Evolutionary conservation across 1,139 yeast species (phyloP), one percentile per base, ranked within the genome.

Genomic region (Magnusiomyces fungicola): DNA sequence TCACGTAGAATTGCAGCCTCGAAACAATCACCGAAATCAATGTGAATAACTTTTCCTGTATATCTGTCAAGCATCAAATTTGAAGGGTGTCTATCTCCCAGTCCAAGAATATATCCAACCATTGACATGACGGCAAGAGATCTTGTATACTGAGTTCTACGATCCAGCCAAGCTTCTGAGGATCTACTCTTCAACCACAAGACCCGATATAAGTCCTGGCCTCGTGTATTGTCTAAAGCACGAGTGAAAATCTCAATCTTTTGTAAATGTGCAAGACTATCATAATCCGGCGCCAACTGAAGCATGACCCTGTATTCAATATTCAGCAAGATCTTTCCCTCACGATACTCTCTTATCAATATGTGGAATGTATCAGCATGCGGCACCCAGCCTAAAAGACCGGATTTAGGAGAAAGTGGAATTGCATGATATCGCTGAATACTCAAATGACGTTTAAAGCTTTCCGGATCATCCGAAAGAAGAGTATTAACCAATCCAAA

Each of bases 11-110:
- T 89, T 0, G 99, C 98, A 1, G 97, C 97, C 64, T 94, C 99
- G 63, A 94, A 94, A 75, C 99, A 94, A 65, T 94, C 99, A 58
- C 98, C 99, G 68, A 92, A 94, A 74, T 94, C 99, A 69, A 94
- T 90, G 64, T 94, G 99, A 40, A 92, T 78, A 43, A 94, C 96
- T 62, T 90, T 89, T 55, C 99, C 99, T 0, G 97, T 88, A 48
- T 82, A 78, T 58, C 97, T 74, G 64, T 90, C 96, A 68, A 94
- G 77, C 97, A 94, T 88, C 69, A 94, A 75, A 62, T 94, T 94
- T 29, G 97, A 87, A 25, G 98, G 98, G 68, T 94, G 99, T 57
- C 99, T 80, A 66, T 94, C 99, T 52, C 99, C 99, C 27, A 94
- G 73, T 14, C 99, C 99, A 37, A 92, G 73, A 50, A 92, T 90